Base-by-base conservation (phyloP, 192 early-diverging fungal genomes). In the Coemansia sp. region DNA sequence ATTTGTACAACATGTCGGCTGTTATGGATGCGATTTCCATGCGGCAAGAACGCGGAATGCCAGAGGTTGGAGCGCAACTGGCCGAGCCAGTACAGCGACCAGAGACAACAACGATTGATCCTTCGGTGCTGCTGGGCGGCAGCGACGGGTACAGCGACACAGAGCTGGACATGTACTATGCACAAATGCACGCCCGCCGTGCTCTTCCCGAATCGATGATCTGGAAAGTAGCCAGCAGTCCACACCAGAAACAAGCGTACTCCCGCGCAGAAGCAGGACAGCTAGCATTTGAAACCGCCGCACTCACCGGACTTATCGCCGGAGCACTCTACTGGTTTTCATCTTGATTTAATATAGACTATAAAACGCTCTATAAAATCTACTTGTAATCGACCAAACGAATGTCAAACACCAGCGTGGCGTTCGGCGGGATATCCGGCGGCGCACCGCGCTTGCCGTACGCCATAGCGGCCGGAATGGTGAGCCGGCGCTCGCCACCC, bases 371-470 rank as follows among this genome's bases (percentile, higher is more conserved):
- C 27, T 11, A 32, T 15, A 15, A 25, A 19, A 37, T 39, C 45
- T 86, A 84, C 78, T 89, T 89, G 62, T 88, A 76, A 29, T 83
- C 81, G 35, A 94, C 78, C 55, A 96, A 75, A 82, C 94, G 93
- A 61, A 96, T 88, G 77, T 94, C 92, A 75, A 98, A 98, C 54
- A 88, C 83, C 50, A 98, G 85, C 53, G 92, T 94, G 17, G 93
- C 87, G 83, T 96, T 94, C 45, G 73, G 74, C 15, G 91, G 91
- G 79, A 98, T 97, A 66, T 96, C 93, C 70, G 95, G 95, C 38
- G 95, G 94, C 66, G 95, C 94, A 66, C 96, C 96, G 62, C 86
- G 87, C 61, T 82, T 75, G 29, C 88, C 87, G 55, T 87, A 91
- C 11, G 84, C 82, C 66, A 89, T 71, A 60, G 84, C 75, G 39